Base-by-base conservation (phyloP, 2,329 filamentous ascomycete genomes). In the Drechslera avenae region DNA sequence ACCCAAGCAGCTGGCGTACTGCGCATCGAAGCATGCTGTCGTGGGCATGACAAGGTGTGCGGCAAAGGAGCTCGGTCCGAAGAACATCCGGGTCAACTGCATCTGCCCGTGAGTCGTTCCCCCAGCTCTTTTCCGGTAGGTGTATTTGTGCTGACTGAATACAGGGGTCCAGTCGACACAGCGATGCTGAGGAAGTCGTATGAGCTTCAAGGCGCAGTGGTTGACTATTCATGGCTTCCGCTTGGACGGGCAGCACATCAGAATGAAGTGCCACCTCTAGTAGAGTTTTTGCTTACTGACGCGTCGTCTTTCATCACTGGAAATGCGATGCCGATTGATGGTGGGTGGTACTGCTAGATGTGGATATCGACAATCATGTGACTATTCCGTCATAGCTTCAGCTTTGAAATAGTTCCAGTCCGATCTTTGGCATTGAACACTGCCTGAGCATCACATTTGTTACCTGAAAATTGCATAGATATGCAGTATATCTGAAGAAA, bases 271-370 rank as follows among this genome's bases (percentile, higher is more conserved):
- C 78, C 78, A 8, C 72, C 75, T n/a, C 67, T 79, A 1, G 73
- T 80, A 21, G 72, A 77, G n/a, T 81, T 79, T 36, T 56, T 82
- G 52, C 62, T 81, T 14, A 77, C 77, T 35, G 74, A 78, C 50
- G 74, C 76, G 8, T 64, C 74, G 1, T 76, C 73, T 2, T 81
- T 75, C 60, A 76, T 79, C 1, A 81, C 79, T 1, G 78, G 79
- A 0, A 68, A 73, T 8, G 71, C 76, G 4, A 71, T 77, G 39
- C 74, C 66, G 43, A 75, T 81, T 17, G 79, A 81, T 63, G 79
- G 79, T 3, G 78, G 77, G 0, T 78, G 75, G 73, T 58, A 47
- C 26, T 68, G 64, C 52, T 68, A 64, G 55, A 35, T 14, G 10
- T 28, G 26, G 9, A 28, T 28, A 9, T 13, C 10, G 9, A 9